Conservation (phyloP, 2,329 filamentous ascomycete species). For the Xylaria sp. region DNA sequence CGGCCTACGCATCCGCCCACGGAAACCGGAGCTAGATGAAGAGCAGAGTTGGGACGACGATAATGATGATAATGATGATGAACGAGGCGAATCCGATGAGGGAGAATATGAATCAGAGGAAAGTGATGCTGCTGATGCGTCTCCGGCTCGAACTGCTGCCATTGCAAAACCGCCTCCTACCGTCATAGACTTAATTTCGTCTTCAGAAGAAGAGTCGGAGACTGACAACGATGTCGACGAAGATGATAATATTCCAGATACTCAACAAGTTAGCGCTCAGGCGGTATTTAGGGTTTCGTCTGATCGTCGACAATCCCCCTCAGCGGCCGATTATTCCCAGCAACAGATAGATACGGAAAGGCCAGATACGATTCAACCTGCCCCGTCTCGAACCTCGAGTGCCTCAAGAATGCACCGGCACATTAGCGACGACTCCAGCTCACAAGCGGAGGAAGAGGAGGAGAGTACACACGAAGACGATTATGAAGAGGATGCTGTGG, state of each 20-base stretch:
- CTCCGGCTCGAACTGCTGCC: slow-evolving; percentile 1
- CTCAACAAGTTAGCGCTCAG: background rate
- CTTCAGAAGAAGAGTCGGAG: slow-evolving; percentile 23
- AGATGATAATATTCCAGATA: background rate
- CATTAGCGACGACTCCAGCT: background rate
- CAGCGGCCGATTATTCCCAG: background rate
- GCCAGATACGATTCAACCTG: slow-evolving; percentile 5
- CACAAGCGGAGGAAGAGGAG: slow-evolving; percentile 12
- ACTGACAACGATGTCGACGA: slow-evolving; percentile 11
- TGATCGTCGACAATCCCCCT: background rate
- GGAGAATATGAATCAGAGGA: slow-evolving; percentile 8
- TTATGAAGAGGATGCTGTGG: background rate
- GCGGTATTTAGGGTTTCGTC: slow-evolving; percentile 4
- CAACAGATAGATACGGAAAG: background rate
- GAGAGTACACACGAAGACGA: slow-evolving; percentile 15
- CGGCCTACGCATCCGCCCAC: slow-evolving; percentile 22
- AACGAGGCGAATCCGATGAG: slow-evolving; percentile 13
- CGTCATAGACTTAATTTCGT: slow-evolving; percentile 25
- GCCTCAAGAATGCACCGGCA: background rate
- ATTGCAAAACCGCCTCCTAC: slow-evolving; percentile 7
- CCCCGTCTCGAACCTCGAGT: slow-evolving; percentile 2
- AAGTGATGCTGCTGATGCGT: slow-evolving; percentile 2
- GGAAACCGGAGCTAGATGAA: slow-evolving; percentile 31
- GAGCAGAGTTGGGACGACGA: slow-evolving; percentile 26
- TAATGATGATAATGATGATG: slow-evolving; percentile 16